A percentile compares a stretch with the other conserved stretches of the same genome.
phyloP scores from a whole-genome alignment of 345 rosid genomes.

The Euphorbia lathyris region DNA sequence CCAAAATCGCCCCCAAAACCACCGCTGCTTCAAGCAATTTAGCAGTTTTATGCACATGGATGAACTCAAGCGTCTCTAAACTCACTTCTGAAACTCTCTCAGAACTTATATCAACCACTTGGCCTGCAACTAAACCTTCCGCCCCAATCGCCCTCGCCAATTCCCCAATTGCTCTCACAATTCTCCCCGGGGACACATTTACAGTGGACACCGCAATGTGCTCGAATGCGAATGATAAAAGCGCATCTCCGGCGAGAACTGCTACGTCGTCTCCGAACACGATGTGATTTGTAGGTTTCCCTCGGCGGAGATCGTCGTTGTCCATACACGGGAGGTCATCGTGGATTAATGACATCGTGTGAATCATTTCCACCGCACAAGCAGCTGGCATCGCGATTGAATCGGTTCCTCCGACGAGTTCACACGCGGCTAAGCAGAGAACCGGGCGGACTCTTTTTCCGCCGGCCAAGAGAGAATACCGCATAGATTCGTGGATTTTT shows the following conservation, averaged over 20 bases:
- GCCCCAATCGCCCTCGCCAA: conserved; percentile 64
- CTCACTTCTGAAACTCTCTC: conserved; percentile 61
- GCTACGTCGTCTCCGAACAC: conserved; percentile 83
- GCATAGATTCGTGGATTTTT: conserved; percentile 90
- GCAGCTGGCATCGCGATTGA: conserved; percentile 77
- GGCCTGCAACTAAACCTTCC: conserved; percentile 82
- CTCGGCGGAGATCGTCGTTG: conserved; percentile 92
- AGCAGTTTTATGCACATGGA: conserved; percentile 86
- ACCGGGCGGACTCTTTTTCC: conserved; percentile 83
- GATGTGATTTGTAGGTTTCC: conserved; percentile 86
- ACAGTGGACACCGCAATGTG: conserved; percentile 56
- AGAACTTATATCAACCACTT: conserved; percentile 69
- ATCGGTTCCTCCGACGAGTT: conserved; percentile 72
- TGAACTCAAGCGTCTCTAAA: conserved; percentile 68
- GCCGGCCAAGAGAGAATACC: conserved; percentile 87
- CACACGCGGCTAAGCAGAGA: conserved; percentile 84
- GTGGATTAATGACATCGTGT: conserved; percentile 92
- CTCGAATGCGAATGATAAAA: conserved; percentile 72
- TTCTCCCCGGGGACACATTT: conserved; percentile 43
- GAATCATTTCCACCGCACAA: conserved; percentile 91
- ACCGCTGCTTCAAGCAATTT: conserved; percentile 74
- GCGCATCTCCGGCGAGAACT: conserved; percentile 87
- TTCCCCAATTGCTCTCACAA: conserved; percentile 62
- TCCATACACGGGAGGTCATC: conserved; percentile 98
- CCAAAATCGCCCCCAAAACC: conserved; percentile 76